Evolutionary conservation across 2,329 filamentous ascomycete genomes (phyloP).

Genomic region (Pyricularia sp.): DNA sequence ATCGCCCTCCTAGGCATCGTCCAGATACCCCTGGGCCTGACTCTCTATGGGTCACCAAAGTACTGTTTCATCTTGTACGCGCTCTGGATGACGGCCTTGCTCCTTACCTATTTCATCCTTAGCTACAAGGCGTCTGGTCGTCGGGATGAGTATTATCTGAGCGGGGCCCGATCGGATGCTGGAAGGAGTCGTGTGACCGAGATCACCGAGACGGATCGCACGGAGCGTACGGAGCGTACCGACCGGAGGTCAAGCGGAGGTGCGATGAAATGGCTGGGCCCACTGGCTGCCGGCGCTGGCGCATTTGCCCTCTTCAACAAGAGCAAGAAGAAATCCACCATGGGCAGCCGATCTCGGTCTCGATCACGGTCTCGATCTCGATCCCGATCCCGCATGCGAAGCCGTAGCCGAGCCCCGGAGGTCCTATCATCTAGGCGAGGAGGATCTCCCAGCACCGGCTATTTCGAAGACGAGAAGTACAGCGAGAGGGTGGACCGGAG

Average conservation of each 20-base stretch:
- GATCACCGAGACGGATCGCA: not conserved
- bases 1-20: slow-evolving; percentile 74
- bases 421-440: slow-evolving; percentile 39
- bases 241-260: slow-evolving; percentile 23
- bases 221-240: slow-evolving; percentile 24
- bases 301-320: slow-evolving; percentile 35
- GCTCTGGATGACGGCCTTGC: slow-evolving; percentile 62
- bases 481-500: slow-evolving; percentile 32
- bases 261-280: slow-evolving; percentile 36
- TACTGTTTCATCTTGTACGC: slow-evolving; percentile 79
- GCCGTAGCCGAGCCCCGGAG: slow-evolving; percentile 31
- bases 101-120: slow-evolving; percentile 71
- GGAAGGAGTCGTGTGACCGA: slow-evolving; percentile 20
- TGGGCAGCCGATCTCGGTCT: slow-evolving; percentile 30
- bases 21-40: slow-evolving; percentile 82
- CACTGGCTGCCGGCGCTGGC: slow-evolving; percentile 43
- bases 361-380: too few relatives aligned
- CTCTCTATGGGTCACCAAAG: slow-evolving; percentile 84
- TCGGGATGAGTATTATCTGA: slow-evolving; percentile 41
- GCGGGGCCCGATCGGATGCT: slow-evolving; percentile 48
- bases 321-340: slow-evolving; percentile 25
- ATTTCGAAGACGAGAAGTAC: slow-evolving; percentile 54
- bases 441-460: slow-evolving; percentile 40
- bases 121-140: slow-evolving; percentile 56
- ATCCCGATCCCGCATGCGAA: slow-evolving; percentile 24